Evolutionary conservation across 2,329 filamentous ascomycete species (phyloP).

Genomic region (Calonectria honghensis): DNA sequence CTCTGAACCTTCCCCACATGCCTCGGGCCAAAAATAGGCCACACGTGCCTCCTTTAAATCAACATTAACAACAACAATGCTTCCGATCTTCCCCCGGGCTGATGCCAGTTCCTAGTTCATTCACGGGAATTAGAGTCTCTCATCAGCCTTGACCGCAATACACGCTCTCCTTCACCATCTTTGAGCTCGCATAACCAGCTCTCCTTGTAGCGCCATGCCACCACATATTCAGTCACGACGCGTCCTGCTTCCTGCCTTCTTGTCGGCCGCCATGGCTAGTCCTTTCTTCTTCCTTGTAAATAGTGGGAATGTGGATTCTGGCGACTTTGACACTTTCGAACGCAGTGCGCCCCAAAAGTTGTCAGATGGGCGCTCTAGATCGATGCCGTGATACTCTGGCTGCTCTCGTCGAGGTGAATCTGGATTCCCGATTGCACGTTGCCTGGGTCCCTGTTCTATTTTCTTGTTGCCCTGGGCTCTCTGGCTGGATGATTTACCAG

Average conservation of each 20-base stretch:
- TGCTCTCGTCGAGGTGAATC: conserved; percentile 30
- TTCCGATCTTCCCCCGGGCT: neutral
- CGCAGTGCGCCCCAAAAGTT: conserved; percentile 55
- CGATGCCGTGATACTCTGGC: conserved; percentile 43
- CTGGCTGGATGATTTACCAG: conserved; percentile 31
- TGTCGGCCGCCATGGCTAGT: conserved; percentile 49
- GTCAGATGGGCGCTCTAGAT: conserved; percentile 41
- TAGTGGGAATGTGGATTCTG: conserved; percentile 48
- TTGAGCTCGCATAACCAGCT: neutral
- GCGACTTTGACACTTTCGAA: conserved; percentile 47
- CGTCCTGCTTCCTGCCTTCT: conserved; percentile 35
- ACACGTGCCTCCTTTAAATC: conserved; percentile 26
- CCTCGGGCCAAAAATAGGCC: conserved; percentile 23
- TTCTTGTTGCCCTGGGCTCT: neutral
- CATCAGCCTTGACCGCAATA: neutral
- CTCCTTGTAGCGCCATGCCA: neutral
- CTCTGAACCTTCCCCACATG: conserved; percentile 15
- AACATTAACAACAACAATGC: conserved; percentile 6
- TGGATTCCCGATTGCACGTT: neutral
- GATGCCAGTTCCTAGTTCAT: neutral
- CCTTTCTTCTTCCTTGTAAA: conserved; percentile 52
- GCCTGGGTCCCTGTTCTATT: neutral
- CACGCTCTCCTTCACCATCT: neutral
- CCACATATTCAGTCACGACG: neutral
- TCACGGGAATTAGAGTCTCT: neutral